Evolutionary conservation across 2,329 filamentous ascomycete genomes (phyloP).

Genomic region (Aspergillus fumigatus): DNA sequence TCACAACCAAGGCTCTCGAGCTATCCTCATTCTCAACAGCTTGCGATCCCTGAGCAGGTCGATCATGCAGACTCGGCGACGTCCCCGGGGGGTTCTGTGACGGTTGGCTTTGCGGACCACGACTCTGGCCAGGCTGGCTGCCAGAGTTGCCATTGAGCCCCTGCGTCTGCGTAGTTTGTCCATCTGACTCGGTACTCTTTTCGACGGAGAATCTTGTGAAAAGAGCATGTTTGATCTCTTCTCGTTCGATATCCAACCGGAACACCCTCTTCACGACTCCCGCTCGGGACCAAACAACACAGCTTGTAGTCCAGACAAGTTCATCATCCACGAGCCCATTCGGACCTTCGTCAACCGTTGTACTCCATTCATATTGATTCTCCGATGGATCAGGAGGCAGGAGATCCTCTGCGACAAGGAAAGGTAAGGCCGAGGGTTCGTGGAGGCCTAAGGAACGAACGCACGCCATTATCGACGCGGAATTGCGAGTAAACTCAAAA

Average conservation of each 20-base stretch:
- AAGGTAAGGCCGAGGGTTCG: conserved; percentile 75
- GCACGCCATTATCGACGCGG: conserved; percentile 66
- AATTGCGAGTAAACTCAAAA: conserved; percentile 16
- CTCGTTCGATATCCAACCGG: conserved; percentile 80
- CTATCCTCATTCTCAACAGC: conserved; percentile 20
- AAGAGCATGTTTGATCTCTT: conserved; percentile 78
- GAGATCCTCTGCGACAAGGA: conserved; percentile 76
- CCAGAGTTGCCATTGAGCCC: conserved; percentile 5
- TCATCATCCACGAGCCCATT: conserved; percentile 64
- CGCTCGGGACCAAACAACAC: conserved; percentile 85
- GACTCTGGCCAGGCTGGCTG: conserved; percentile 6
- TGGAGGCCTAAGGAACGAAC: conserved; percentile 89
- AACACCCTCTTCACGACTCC: conserved; percentile 80
- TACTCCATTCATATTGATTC: conserved; percentile 70
- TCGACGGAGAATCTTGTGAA: conserved; percentile 70
- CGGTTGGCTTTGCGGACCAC: conserved; percentile 11
- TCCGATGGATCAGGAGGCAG: conserved; percentile 63
- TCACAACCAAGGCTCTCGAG: conserved; percentile 72
- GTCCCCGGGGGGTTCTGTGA: conserved; percentile 19
- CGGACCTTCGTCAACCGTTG: conserved; percentile 44
- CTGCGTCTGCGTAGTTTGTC: conserved; percentile 3
- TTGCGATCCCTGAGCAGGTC: conserved; percentile 16
- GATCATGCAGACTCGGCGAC: conserved; percentile 25
- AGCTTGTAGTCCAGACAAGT: conserved; percentile 67
- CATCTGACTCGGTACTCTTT: conserved; percentile 18